Evolutionary conservation across 371 early-diverging fungal genomes (phyloP).

Genomic region (Basidiobolus heterosporus): DNA sequence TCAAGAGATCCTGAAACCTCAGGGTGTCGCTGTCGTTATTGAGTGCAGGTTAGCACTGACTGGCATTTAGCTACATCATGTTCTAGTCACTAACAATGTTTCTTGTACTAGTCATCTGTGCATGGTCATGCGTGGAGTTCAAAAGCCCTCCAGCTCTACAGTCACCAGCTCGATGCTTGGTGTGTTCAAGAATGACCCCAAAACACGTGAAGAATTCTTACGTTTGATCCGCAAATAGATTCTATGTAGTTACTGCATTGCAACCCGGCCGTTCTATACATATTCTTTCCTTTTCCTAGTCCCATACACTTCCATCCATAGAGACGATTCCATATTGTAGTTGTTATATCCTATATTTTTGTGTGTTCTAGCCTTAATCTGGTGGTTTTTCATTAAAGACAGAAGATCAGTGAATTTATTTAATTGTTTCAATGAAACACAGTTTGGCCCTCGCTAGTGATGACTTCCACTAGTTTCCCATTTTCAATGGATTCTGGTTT

Average conservation of each 20-base stretch:
- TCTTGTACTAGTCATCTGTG: slow-evolving; percentile 52
- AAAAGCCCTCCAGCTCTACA: slow-evolving; percentile 87
- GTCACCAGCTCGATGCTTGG: slow-evolving; percentile 93
- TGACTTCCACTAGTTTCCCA: slow-evolving; percentile 33
- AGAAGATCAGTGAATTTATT: no score
- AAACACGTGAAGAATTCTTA: slow-evolving; percentile 93
- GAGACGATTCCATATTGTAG: no score
- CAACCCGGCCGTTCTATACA: no score
- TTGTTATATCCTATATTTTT: no score
- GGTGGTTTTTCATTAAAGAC: no score
- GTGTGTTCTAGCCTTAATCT: no score
- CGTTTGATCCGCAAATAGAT: slow-evolving; percentile 37
- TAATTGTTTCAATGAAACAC: slow-evolving; percentile 15
- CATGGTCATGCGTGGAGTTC: slow-evolving; percentile 88
- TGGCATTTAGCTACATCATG: slow-evolving; percentile 3
- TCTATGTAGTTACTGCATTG: not conserved
- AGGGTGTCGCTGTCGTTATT: slow-evolving; percentile 94
- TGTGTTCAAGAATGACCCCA: slow-evolving; percentile 72
- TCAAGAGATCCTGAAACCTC: slow-evolving; percentile 80
- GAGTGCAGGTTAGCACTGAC: slow-evolving; percentile 57
- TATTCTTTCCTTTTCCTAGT: no score
- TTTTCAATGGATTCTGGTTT: slow-evolving; percentile 19
- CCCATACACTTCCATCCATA: no score
- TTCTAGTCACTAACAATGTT: not conserved
- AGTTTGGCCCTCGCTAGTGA: slow-evolving; percentile 30